These are phyloP conservation scores for Pseudogymnoascus verrucosus DNA, from an alignment of 2,329 filamentous ascomycete species.

Conservation along the genomic window DNA sequence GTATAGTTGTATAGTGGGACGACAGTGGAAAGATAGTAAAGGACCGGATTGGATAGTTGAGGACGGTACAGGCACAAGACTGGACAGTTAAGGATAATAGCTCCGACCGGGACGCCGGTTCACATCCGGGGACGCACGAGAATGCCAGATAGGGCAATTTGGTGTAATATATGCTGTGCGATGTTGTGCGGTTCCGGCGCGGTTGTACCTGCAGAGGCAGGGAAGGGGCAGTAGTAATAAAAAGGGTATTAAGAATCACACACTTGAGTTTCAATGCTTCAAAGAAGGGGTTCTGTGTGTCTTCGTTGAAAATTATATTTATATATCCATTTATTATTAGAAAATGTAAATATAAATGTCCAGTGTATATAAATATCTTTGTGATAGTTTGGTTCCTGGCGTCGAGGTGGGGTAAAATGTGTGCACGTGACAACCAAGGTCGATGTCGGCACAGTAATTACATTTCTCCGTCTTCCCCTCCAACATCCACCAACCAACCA, in stretches of 20 bases:
- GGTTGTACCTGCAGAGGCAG: background rate
- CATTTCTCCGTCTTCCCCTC: background rate
- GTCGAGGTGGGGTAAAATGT: background rate
- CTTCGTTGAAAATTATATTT: background rate
- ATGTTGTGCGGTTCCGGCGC: background rate
- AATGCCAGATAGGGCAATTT: background rate
- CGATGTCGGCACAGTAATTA: background rate
- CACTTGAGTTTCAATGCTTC: background rate
- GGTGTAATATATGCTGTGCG: background rate
- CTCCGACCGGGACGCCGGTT: background rate
- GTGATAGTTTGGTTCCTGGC: background rate
- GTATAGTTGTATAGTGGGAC: background rate
- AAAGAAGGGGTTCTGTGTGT: background rate
- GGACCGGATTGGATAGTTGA: background rate
- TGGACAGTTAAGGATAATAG: background rate
- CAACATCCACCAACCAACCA: background rate
- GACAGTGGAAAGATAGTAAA: background rate
- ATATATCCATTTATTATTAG: background rate
- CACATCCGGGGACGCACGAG: background rate
- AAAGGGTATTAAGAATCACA: background rate
- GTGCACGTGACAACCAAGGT: background rate
- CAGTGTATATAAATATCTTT: background rate
- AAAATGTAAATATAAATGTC: background rate
- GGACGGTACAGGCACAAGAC: background rate
- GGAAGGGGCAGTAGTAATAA: too few species aligned